Evolutionary conservation across 352 stramenopile species (phyloP).

Genomic region (Plasmopara viticola): DNA sequence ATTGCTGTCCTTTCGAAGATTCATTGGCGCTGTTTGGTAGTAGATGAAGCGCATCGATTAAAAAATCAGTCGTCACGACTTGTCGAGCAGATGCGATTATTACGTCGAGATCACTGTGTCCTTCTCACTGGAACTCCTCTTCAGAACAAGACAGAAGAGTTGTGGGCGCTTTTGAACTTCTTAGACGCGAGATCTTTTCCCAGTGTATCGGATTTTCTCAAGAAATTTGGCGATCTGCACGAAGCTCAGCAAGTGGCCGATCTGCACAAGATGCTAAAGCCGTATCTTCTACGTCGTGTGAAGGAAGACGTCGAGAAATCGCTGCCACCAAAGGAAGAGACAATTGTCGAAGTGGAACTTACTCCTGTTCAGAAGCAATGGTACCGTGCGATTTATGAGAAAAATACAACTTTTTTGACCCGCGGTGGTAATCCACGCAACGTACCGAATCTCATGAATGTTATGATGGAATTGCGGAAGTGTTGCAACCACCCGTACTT

Average conservation of each 20-base stretch:
- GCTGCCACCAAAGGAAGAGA: constrained; percentile 84
- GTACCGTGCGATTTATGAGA: constrained; percentile 94
- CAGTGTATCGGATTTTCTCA: constrained; percentile 90
- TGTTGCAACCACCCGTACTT: constrained; percentile 91
- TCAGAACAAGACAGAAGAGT: constrained; percentile 98
- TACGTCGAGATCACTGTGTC: constrained; percentile 78
- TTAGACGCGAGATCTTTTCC: constrained; percentile 92
- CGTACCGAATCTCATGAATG: constrained; percentile 87
- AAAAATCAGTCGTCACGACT: constrained; percentile 85
- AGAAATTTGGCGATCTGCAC: constrained; percentile 86
- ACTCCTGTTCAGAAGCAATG: constrained; percentile 88
- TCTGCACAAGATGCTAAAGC: constrained; percentile 87
- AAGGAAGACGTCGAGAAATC: constrained; percentile 90
- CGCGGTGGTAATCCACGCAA: constrained; percentile 75
- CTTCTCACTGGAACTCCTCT: constrained; percentile 82
- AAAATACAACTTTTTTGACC: constrained; percentile 90
- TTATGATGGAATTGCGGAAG: constrained; percentile 90
- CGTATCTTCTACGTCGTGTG: constrained; percentile 81
- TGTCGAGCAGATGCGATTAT: constrained; percentile 78
- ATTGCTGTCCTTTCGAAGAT: constrained; percentile 93
- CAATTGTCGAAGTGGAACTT: constrained; percentile 88
- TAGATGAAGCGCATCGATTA: constrained; percentile 86
- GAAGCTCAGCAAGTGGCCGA: constrained; percentile 85
- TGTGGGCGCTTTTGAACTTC: constrained; percentile 99
- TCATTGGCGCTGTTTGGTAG: constrained; percentile 83